phyloP scores from a whole-genome alignment of 345 rosid species.

The Brassica juncea region DNA sequence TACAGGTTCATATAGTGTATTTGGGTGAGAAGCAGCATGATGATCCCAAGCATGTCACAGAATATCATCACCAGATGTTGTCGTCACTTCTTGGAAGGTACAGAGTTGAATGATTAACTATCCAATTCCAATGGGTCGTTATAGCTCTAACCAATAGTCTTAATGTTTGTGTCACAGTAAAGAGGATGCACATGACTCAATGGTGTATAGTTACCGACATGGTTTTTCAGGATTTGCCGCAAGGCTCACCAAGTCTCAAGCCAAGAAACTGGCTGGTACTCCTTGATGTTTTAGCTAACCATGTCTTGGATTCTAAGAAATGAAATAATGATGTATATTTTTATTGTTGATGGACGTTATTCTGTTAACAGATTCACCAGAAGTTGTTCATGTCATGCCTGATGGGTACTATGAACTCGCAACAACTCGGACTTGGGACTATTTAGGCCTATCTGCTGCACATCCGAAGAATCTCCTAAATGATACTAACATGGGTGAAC shows the following conservation, averaged over 20 bases:
- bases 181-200: slow-evolving; percentile 44
- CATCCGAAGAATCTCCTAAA: slow-evolving; percentile 19
- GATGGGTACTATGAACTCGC: slow-evolving; percentile 39
- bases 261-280: slow-evolving; percentile 41
- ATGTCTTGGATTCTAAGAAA: background rate
- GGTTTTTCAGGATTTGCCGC: slow-evolving; percentile 59
- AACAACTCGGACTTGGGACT: slow-evolving; percentile 54
- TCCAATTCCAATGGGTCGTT: background rate
- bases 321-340: background rate
- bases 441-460: slow-evolving; percentile 34
- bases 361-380: slow-evolving; percentile 35
- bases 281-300: background rate
- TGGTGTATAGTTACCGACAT: slow-evolving; percentile 50
- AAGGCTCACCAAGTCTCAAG: slow-evolving; percentile 45
- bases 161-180: slow-evolving; percentile 28
- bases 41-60: slow-evolving; percentile 36
- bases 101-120: background rate
- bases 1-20: slow-evolving; percentile 1
- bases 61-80: slow-evolving; percentile 40
- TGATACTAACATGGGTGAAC: slow-evolving; percentile 30
- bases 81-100: slow-evolving; percentile 36
- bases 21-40: slow-evolving; percentile 40
- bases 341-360: background rate
- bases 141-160: background rate
- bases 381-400: slow-evolving; percentile 43